Evolutionary conservation across 345 rosid species (phyloP), one percentile per base, ranked within the genome.

Genomic region (Eucalyptus lansdowneana): DNA sequence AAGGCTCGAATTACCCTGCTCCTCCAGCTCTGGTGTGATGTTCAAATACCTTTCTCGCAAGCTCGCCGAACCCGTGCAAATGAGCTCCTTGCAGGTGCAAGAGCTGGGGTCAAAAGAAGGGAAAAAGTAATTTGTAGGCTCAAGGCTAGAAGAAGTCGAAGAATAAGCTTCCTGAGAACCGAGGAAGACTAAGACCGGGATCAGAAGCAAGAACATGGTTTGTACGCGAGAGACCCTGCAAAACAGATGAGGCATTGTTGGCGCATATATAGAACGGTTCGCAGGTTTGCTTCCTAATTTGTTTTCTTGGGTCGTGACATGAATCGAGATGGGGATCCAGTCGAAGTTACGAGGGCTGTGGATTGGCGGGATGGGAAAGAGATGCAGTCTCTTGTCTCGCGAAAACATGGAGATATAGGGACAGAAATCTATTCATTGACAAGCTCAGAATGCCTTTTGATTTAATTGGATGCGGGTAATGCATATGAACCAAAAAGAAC

Each of bases 41-140:
- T 87, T 89, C 7, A 94, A 76, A 89, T 88, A 87, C 31, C 94
- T 91, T 21, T 91, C 88, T 6, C 44, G 81, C 29, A 62, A 86
- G 2, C 49, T 89, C 56, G 62, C 91, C 1, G 90, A 90, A 37
- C 93, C 93, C 87, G 85, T 89, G 91, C 92, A 94, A 40, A 93
- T 88, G 11, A 92, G 89, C 31, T 42, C 62, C 42, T 91, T 89
- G 51, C 88, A 50, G 37, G 25, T 50, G 89, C 94, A 93, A 34
- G 89, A 89, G 53, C 67, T 87, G 3, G 27, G 27, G 29, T 50
- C 16, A 83, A 92, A 94, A 14, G 90, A 69, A 31, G 89, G 72
- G 90, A 90, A 91, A 15, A 88, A 50, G 88, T 91, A 54, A 45
- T 60, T 50, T 24, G 29, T 53, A 6, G 89, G 65, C 7, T 89